A percentile compares a stretch with the other conserved stretches of the same genome.
Conservation (phyloP, 108 stramenopile species). For the Seminavis robusta region DNA sequence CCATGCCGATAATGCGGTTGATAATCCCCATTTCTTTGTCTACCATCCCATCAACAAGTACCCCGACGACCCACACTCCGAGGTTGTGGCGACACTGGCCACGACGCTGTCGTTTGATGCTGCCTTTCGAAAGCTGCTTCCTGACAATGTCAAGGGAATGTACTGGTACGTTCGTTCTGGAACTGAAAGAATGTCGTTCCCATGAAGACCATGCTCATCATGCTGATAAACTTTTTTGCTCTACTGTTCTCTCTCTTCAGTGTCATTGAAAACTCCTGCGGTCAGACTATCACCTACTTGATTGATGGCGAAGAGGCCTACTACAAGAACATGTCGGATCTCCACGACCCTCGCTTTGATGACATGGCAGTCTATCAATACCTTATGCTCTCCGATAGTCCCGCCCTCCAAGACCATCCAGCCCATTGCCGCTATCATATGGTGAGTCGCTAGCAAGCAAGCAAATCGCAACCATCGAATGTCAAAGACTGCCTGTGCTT, state of each 20-base stretch:
- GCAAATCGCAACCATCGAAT: too few relatives aligned
- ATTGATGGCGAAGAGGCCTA: conserved; percentile 25
- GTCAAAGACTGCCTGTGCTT: too few relatives aligned
- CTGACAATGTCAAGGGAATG: conserved; percentile 39
- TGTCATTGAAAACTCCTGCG: conserved; percentile 22
- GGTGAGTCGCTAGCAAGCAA: not conserved
- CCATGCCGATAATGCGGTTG: too few relatives aligned
- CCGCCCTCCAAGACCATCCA: not conserved
- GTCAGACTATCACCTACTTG: conserved; percentile 22
- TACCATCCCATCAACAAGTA: not conserved
- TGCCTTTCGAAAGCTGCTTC: conserved; percentile 17
- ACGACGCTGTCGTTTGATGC: conserved; percentile 33
- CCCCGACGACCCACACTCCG: not conserved
- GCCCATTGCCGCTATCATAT: not conserved
- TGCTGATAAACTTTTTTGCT: too few relatives aligned
- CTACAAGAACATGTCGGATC: conserved; percentile 3
- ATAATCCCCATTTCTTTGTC: not conserved
- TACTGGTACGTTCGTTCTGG: too few relatives aligned
- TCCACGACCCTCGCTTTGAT: conserved; percentile 14
- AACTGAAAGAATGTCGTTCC: too few relatives aligned
- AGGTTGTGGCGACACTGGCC: conserved; percentile 23
- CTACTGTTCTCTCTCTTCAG: too few relatives aligned
- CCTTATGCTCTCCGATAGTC: not conserved
- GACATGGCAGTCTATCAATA: not conserved
- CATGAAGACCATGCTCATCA: too few relatives aligned